Evolutionary conservation across 495 filamentous ascomycete genomes (phyloP).

Genomic region (Xylaria telfairii): DNA sequence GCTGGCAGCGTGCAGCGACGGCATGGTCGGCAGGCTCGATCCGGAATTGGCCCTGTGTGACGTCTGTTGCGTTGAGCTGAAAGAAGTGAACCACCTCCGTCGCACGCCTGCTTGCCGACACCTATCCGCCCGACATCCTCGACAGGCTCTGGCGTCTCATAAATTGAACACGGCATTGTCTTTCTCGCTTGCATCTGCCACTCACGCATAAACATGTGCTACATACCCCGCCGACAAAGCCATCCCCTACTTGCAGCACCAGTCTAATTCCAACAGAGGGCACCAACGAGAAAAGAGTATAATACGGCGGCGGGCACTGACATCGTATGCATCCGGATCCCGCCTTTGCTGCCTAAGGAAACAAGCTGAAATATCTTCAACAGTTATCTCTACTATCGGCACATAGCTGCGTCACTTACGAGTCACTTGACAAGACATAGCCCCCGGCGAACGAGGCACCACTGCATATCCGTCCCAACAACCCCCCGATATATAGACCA

Average conservation of each 20-base stretch:
- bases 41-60: slow-evolving; percentile 14
- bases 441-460: not conserved
- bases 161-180: not conserved
- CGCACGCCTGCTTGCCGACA: not conserved
- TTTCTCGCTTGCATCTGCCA: not conserved
- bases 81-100: not conserved
- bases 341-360: not conserved
- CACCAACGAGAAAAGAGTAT: not conserved
- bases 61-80: slow-evolving; percentile 15
- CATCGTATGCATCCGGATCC: not conserved
- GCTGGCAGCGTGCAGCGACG: not conserved
- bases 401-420: not conserved
- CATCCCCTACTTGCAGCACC: not conserved
- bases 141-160: not conserved
- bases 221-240: not conserved
- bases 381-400: not conserved
- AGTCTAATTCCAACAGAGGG: not conserved
- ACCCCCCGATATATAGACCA: not conserved
- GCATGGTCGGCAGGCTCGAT: slow-evolving; percentile 17
- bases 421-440: not conserved
- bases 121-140: not conserved
- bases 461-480: not conserved
- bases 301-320: not conserved
- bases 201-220: slow-evolving; percentile 1
- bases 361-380: not conserved